phyloP scores from a whole-genome alignment of 2,329 filamentous ascomycete genomes.

The Xylaria sp. region DNA sequence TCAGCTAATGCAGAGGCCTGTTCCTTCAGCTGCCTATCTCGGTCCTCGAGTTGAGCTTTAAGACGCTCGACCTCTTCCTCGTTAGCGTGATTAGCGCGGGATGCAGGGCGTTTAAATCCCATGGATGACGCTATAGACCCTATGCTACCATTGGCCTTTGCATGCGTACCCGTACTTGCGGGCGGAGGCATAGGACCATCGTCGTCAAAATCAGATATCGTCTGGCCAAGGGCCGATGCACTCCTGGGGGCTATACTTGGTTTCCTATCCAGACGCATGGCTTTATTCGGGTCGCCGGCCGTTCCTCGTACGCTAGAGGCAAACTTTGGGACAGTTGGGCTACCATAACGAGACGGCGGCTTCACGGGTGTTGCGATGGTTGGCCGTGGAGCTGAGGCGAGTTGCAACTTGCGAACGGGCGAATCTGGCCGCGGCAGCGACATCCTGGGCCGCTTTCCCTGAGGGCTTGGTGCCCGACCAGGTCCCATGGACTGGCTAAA shows the following conservation, averaged over 20 bases:
- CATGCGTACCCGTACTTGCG: slow-evolving; percentile 49
- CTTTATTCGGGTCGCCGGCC: slow-evolving; percentile 66
- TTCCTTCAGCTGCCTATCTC: slow-evolving; percentile 86
- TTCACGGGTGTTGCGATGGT: slow-evolving; percentile 62
- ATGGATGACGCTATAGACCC: slow-evolving; percentile 63
- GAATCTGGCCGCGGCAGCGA: slow-evolving; percentile 90
- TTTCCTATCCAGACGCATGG: slow-evolving; percentile 54
- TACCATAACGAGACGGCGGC: slow-evolving; percentile 64
- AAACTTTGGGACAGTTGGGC: slow-evolving; percentile 66
- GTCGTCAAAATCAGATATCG: slow-evolving; percentile 55
- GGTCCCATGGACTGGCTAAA: slow-evolving; percentile 90
- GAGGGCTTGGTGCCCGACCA: slow-evolving; percentile 72
- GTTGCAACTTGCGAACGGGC: slow-evolving; percentile 72
- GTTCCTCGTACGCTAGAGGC: slow-evolving; percentile 68
- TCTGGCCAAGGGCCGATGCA: slow-evolving; percentile 61
- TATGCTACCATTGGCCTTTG: slow-evolving; percentile 59
- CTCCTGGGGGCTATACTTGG: slow-evolving; percentile 62
- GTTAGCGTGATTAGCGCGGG: slow-evolving; percentile 54
- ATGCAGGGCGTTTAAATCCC: slow-evolving; percentile 58
- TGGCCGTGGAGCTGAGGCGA: slow-evolving; percentile 63
- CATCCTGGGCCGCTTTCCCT: slow-evolving; percentile 72
- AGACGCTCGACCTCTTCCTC: slow-evolving; percentile 78
- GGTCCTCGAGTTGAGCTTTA: slow-evolving; percentile 76
- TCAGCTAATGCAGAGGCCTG: slow-evolving; percentile 82
- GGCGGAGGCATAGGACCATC: slow-evolving; percentile 59